Evolutionary conservation across 139 green algal species (phyloP).

Genomic region (Zygnema cylindricum): DNA sequence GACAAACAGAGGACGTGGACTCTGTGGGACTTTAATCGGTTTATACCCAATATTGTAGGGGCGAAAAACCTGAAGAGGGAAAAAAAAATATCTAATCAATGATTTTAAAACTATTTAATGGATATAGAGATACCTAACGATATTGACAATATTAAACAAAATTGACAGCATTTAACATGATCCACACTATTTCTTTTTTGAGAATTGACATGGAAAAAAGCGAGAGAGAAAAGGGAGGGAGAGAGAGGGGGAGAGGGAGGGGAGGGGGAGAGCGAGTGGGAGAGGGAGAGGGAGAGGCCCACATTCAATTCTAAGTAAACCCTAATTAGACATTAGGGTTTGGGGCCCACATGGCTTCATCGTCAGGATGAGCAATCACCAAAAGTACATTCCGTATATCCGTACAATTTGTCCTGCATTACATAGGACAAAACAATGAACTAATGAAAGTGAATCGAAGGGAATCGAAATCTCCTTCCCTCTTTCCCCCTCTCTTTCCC

Average conservation of each 20-base stretch:
- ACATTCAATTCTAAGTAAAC: no score
- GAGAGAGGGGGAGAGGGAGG: no score
- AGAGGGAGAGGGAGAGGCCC: no score
- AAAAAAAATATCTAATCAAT: background rate
- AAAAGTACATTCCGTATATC: background rate
- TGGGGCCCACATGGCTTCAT: background rate
- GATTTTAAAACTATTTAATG: background rate
- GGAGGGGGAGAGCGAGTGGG: no score
- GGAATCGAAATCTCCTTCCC: no score
- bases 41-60: background rate
- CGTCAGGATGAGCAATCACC: background rate
- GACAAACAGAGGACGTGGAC: background rate
- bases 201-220: background rate
- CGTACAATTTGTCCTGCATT: background rate
- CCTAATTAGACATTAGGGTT: background rate
- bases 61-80: background rate
- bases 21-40: background rate
- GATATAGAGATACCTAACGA: background rate
- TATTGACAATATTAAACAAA: background rate
- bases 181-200: background rate
- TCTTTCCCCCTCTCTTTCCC: no score
- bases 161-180: background rate
- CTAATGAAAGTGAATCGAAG: no score
- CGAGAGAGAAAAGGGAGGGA: no score
- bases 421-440: background rate